Evolutionary conservation across 495 filamentous ascomycete genomes (phyloP).

Genomic region (Evernia prunastri): DNA sequence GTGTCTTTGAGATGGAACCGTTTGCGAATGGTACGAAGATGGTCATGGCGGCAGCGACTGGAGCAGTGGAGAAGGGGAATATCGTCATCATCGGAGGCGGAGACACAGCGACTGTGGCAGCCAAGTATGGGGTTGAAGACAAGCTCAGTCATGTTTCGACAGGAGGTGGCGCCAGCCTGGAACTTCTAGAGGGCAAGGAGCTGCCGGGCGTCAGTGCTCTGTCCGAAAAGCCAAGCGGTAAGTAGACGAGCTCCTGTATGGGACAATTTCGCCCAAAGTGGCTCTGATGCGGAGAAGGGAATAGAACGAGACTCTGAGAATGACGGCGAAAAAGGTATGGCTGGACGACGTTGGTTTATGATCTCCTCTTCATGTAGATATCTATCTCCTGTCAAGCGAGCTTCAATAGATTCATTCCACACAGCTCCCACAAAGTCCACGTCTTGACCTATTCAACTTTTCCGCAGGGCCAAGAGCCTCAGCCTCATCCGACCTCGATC

Average conservation of each 20-base stretch:
- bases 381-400: background rate
- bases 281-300: constrained; percentile 14
- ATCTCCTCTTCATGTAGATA: constrained; percentile 4
- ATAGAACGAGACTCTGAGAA: constrained; percentile 13
- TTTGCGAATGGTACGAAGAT: constrained; percentile 89
- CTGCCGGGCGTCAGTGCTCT: constrained; percentile 90
- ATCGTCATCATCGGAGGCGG: constrained; percentile 98
- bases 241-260: constrained; percentile 31
- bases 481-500: background rate
- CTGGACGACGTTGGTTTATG: background rate
- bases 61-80: constrained; percentile 69
- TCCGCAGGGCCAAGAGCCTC: background rate
- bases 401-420: background rate
- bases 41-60: constrained; percentile 78
- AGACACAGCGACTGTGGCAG: constrained; percentile 95
- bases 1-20: constrained; percentile 93
- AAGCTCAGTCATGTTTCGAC: constrained; percentile 98
- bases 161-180: constrained; percentile 89
- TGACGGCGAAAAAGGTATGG: background rate
- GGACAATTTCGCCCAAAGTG: background rate
- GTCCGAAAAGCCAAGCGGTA: constrained; percentile 68
- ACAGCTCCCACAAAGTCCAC: background rate
- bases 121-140: constrained; percentile 91
- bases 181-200: constrained; percentile 95
- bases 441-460: background rate